A percentile compares a stretch with the other conserved stretches of the same genome.
These are phyloP conservation scores for Orbilia blumenaviensis DNA, from an alignment of 2,329 filamentous ascomycete genomes.

Conservation along the genomic window DNA sequence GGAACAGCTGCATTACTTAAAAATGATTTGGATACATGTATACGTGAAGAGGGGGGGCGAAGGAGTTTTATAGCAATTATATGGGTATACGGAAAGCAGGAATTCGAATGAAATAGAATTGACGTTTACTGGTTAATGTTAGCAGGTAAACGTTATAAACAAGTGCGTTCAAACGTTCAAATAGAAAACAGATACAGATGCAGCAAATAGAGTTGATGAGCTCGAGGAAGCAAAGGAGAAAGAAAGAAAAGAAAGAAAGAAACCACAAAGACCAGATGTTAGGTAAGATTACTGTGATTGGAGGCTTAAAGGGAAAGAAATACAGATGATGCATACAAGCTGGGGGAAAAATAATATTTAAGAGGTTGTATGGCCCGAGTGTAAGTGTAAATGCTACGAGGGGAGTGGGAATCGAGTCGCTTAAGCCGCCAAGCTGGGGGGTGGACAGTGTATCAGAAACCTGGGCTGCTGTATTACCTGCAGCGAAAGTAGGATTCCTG, in stretches of 20 bases:
- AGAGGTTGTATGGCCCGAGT: no score
- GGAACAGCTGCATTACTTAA: conserved; percentile 18
- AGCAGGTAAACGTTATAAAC: neutral
- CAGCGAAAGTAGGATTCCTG: conserved; percentile 52
- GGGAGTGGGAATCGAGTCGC: conserved; percentile 16
- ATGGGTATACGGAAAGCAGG: no score
- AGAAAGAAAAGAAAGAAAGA: neutral
- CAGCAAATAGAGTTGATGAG: neutral
- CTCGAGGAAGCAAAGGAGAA: no score
- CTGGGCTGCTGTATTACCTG: conserved; percentile 43
- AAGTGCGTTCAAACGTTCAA: no score
- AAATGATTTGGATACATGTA: neutral
- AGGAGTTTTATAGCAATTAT: neutral
- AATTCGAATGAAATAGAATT: no score
- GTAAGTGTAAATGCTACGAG: no score
- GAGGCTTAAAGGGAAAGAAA: conserved; percentile 34
- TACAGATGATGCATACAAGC: conserved; percentile 1
- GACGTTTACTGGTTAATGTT: no score
- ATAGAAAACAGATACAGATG: neutral
- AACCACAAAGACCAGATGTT: neutral
- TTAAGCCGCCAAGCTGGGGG: conserved; percentile 39
- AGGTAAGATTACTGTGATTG: conserved; percentile 2
- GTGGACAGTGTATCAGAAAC: conserved; percentile 30
- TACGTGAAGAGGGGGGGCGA: neutral
- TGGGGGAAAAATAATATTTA: conserved; percentile 26